Evolutionary conservation across 441 rosid genomes (phyloP).

Genomic region (Melastoma candidum): DNA sequence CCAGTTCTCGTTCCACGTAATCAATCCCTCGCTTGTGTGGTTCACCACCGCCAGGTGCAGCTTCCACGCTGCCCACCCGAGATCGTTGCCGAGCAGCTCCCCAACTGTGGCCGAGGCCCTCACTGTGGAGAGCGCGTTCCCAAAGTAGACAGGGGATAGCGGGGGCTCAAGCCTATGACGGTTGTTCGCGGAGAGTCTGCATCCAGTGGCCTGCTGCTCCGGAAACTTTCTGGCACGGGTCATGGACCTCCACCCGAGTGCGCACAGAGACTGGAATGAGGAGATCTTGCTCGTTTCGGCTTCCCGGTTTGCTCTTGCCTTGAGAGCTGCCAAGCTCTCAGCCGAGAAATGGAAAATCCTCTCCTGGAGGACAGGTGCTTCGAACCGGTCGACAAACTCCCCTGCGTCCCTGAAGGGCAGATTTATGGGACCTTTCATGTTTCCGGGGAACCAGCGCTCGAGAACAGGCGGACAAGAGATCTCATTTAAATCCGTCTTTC

Average conservation of each 20-base stretch:
- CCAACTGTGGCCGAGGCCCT: slow-evolving; percentile 31
- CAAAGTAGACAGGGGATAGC: slow-evolving; percentile 38
- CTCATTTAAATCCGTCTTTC: background rate
- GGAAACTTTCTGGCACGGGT: slow-evolving; percentile 32
- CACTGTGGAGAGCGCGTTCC: slow-evolving; percentile 34
- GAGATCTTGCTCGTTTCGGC: slow-evolving; percentile 41
- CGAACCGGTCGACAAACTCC: slow-evolving; percentile 33
- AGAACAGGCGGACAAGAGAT: slow-evolving; percentile 38
- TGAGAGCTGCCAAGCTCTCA: slow-evolving; percentile 36
- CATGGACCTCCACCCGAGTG: slow-evolving; percentile 54
- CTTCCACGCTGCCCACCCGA: slow-evolving; percentile 64
- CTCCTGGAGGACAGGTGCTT: slow-evolving; percentile 42
- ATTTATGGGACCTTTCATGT: slow-evolving; percentile 24
- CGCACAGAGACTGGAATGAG: slow-evolving; percentile 55
- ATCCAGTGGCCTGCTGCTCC: slow-evolving; percentile 24
- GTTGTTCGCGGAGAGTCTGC: slow-evolving; percentile 40
- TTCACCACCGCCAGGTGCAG: slow-evolving; percentile 36
- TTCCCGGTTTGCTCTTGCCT: slow-evolving; percentile 37
- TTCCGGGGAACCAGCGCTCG: slow-evolving; percentile 46
- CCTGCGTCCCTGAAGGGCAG: slow-evolving; percentile 39
- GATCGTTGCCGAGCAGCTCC: slow-evolving; percentile 34
- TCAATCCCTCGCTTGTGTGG: slow-evolving; percentile 28
- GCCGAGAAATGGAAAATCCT: slow-evolving; percentile 54
- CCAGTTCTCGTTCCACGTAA: slow-evolving; percentile 36
- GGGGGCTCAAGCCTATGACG: slow-evolving; percentile 46